A percentile compares a stretch with the other conserved stretches of the same genome.
phyloP scores from a whole-genome alignment of 129 eudicot genomes.

The Artemisia tridentata region DNA sequence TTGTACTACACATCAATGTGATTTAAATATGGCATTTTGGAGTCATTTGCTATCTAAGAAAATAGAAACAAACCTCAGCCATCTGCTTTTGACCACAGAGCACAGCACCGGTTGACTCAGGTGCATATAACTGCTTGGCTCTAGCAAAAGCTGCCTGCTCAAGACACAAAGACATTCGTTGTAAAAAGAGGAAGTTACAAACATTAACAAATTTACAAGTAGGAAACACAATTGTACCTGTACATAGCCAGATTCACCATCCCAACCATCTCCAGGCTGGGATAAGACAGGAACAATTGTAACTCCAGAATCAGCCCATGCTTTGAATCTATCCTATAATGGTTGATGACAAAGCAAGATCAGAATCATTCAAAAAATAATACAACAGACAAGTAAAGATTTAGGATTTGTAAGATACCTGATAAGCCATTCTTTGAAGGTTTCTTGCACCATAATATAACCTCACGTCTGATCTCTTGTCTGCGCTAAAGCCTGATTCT shows the following conservation, averaged over 20 bases:
- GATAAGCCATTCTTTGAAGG: conserved; percentile 89
- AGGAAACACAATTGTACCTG: conserved; percentile 48
- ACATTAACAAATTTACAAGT: not conserved
- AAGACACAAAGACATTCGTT: conserved; percentile 8
- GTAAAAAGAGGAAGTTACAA: not conserved
- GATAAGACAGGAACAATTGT: conserved; percentile 79
- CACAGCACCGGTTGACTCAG: conserved; percentile 72
- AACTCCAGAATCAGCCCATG: conserved; percentile 85
- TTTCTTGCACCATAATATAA: conserved; percentile 93
- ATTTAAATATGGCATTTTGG: too few species aligned
- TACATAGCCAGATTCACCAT: conserved; percentile 78
- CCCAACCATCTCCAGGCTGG: conserved; percentile 76
- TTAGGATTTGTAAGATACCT: conserved; percentile 40
- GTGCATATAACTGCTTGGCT: conserved; percentile 55
- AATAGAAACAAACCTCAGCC: conserved; percentile 63
- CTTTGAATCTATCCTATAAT: conserved; percentile 74
- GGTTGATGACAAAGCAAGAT: conserved; percentile 19
- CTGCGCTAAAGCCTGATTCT: conserved; percentile 83
- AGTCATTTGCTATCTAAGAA: too few species aligned
- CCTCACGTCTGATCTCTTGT: conserved; percentile 83
- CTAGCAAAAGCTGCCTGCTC: conserved; percentile 76
- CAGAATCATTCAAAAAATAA: conserved; percentile 10
- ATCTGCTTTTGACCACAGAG: conserved; percentile 81
- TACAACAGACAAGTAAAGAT: conserved; percentile 1
- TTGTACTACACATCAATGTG: too few species aligned